Conservation (phyloP, 2,329 filamentous ascomycete species). For the Penicillium sp. region DNA sequence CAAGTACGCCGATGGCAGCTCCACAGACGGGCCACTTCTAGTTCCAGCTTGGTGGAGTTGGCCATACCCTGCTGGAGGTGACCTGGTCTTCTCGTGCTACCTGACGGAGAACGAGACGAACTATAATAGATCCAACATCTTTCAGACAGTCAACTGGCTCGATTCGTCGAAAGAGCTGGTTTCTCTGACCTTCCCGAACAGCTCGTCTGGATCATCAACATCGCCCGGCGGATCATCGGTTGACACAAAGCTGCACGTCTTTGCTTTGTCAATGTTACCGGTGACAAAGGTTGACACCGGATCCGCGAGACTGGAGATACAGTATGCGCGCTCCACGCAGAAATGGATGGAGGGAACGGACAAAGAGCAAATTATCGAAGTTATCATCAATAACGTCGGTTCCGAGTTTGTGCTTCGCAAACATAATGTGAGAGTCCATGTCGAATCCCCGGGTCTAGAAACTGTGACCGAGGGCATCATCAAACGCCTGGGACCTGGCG, state of each 20-base stretch:
- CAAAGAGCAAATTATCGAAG: constrained; percentile 43
- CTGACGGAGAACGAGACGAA: constrained; percentile 39
- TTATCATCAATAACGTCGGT: constrained; percentile 43
- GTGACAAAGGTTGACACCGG: constrained; percentile 18
- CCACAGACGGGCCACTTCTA: constrained; percentile 34
- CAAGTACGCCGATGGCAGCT: constrained; percentile 42
- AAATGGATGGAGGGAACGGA: constrained; percentile 44
- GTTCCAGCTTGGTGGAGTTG: constrained; percentile 44
- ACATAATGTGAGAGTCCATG: constrained; percentile 36
- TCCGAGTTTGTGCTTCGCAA: constrained; percentile 36
- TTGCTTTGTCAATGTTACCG: constrained; percentile 40
- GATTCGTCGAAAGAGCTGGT: constrained; percentile 43
- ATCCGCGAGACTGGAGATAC: constrained; percentile 30
- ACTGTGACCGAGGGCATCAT: constrained; percentile 40
- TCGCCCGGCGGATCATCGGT: constrained; percentile 19
- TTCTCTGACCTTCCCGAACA: constrained; percentile 40
- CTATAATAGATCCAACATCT: constrained; percentile 46
- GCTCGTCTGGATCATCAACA: constrained; percentile 35
- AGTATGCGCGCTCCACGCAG: constrained; percentile 46
- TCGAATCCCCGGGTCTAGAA: constrained; percentile 36
- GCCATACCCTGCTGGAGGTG: constrained; percentile 46
- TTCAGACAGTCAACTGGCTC: constrained; percentile 43
- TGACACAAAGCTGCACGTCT: constrained; percentile 42
- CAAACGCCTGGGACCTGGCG: constrained; percentile 44
- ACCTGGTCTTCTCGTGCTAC: constrained; percentile 44